These are phyloP conservation scores for Clathrus columnatus DNA, from an alignment of 768 basidiomycete species.

Conservation along the genomic window DNA sequence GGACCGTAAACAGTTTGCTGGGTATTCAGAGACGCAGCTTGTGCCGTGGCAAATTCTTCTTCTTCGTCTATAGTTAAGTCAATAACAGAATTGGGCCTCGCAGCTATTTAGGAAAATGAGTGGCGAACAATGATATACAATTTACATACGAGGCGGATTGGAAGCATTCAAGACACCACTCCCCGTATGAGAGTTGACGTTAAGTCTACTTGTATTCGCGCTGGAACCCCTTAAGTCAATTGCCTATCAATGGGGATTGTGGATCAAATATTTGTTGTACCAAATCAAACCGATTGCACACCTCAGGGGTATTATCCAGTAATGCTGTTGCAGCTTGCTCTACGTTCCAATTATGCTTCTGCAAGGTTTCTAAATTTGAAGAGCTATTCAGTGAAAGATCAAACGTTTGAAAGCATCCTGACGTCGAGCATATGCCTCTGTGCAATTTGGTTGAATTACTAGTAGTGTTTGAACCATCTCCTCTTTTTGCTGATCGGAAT, in stretches of 20 bases:
- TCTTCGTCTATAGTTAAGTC: conserved; percentile 9
- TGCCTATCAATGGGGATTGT: neutral
- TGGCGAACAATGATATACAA: neutral
- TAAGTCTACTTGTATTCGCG: neutral
- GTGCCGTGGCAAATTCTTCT: neutral
- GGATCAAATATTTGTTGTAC: neutral
- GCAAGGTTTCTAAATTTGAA: neutral
- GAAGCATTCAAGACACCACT: neutral
- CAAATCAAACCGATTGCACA: neutral
- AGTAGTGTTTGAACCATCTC: neutral
- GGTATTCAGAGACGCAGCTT: conserved; percentile 5
- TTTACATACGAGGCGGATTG: conserved; percentile 3
- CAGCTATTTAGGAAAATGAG: conserved; percentile 3
- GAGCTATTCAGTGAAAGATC: neutral
- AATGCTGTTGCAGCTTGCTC: conserved; percentile 8
- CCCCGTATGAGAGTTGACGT: neutral
- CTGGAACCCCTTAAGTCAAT: neutral
- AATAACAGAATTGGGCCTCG: conserved; percentile 8
- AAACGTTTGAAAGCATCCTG: neutral
- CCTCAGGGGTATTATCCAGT: neutral
- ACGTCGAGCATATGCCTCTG: conserved; percentile 6
- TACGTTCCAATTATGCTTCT: conserved; percentile 7
- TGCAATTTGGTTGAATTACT: neutral
- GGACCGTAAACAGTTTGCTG: conserved; percentile 1
- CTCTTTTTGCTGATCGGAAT: neutral